Base-by-base conservation (phyloP, 495 filamentous ascomycete genomes). In the Trichoderma gamsii region DNA sequence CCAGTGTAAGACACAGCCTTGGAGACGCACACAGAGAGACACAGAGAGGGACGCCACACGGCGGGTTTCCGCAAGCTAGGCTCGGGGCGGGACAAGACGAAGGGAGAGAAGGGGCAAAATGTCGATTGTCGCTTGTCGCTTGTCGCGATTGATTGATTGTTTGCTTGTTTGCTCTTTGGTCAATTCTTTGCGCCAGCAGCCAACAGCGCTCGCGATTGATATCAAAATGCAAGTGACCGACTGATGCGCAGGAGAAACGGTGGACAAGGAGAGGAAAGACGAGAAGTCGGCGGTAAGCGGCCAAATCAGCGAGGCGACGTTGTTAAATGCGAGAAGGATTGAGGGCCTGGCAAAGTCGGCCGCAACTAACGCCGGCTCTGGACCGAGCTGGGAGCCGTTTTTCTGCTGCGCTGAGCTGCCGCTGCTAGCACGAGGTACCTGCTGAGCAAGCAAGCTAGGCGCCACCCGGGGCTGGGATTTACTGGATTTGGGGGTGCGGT, bases 391-490 rank as follows among this genome's bases (percentile, higher is more conserved):
- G 56, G 23, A 32, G 27, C 49, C 49, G 49, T 32, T 32, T 56
- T 25, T 56, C 29, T 56, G n/a, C 51, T 4, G 18, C 21, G n/a
- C 21, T 56, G 51, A 11, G 51, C 51, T 56, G 51, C 51, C 8
- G 51, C 51, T 56, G 51, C 51, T 56, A 56, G 51, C 51, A 56
- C 51, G 51, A 21, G 51, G 51, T 21, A 23, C 51, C 56, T 61
- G 56, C 56, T 61, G 56, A 32, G 56, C 56, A 61, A 61, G 56
- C 56, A 61, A 61, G 56, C 56, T 61, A 61, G 56, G 56, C 56
- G 56, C 56, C 56, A 61, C 56, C 16, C 56, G 13, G 23, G 3
- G 56, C 23, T 27, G 23, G 11, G 5, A 32, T 61, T 61, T 61
- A 61, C 56, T 61, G 56, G 25, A 29, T 61, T 61, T 61, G 56